Conservation (phyloP, 805 yeast genomes). For the Saccharomycopsis sp. region DNA sequence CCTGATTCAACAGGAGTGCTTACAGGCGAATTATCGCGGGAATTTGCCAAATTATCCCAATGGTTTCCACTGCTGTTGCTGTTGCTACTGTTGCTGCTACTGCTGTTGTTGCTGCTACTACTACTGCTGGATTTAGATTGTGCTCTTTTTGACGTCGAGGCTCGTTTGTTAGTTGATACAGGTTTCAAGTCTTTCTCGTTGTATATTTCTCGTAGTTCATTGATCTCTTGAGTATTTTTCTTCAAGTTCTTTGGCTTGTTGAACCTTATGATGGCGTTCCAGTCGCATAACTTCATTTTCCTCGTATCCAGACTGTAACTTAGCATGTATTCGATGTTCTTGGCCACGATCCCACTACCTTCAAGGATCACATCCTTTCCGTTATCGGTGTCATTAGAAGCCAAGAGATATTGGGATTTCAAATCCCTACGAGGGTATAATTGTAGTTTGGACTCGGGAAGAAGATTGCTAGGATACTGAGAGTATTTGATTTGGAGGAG, state of each 20-base stretch:
- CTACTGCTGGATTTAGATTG: background rate
- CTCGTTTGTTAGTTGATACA: background rate
- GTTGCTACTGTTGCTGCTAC: background rate
- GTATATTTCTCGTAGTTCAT: conserved; percentile 7
- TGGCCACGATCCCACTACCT: conserved; percentile 9
- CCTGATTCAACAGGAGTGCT: background rate
- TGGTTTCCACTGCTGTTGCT: background rate
- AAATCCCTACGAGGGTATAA: conserved; percentile 2
- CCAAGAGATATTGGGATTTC: conserved; percentile 4
- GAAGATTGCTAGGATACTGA: background rate
- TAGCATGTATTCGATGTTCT: conserved; percentile 14
- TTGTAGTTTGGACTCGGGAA: conserved; percentile 3
- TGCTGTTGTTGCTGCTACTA: background rate
- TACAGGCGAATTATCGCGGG: background rate
- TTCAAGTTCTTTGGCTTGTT: conserved; percentile 16
- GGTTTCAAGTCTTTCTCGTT: background rate
- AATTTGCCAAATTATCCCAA: background rate
- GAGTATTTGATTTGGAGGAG: conserved; percentile 5
- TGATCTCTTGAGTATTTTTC: conserved; percentile 10
- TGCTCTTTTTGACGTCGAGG: background rate
- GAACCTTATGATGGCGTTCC: conserved; percentile 12
- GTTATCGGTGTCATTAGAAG: background rate
- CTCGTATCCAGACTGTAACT: conserved; percentile 4
- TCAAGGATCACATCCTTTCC: conserved; percentile 6
- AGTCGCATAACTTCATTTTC: conserved; percentile 8